Evolutionary conservation across 805 yeast genomes (phyloP).

Genomic region (Saccharomycodes ludwigii): DNA sequence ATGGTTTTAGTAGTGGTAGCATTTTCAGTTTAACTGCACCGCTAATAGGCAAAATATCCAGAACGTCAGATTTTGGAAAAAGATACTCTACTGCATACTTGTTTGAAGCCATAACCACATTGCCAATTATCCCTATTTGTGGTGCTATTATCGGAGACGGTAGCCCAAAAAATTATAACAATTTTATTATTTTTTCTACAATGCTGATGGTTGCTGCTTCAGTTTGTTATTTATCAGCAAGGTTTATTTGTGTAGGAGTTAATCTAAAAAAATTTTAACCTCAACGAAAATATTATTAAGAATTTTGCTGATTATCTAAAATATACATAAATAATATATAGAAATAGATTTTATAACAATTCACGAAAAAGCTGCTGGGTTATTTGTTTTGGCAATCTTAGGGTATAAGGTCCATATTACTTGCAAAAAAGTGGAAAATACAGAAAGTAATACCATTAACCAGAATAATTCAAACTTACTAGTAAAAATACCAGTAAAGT

Average conservation of each 20-base stretch:
- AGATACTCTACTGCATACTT: conserved; percentile 41
- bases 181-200: conserved; percentile 28
- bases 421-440: not conserved
- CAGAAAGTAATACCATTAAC: too few relatives aligned
- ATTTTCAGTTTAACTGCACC: conserved; percentile 40
- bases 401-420: conserved; percentile 2
- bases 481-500: conserved; percentile 37
- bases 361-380: too few relatives aligned
- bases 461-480: conserved; percentile 17
- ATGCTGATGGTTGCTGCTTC: conserved; percentile 20
- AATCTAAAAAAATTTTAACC: conserved; percentile 18
- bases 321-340: too few relatives aligned
- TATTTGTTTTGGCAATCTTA: not conserved
- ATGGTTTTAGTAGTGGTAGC: conserved; percentile 39
- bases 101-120: conserved; percentile 34
- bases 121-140: conserved; percentile 32
- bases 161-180: conserved; percentile 17
- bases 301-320: too few relatives aligned
- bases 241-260: conserved; percentile 28
- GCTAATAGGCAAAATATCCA: conserved; percentile 39
- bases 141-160: conserved; percentile 28
- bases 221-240: conserved; percentile 21
- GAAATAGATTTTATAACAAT: too few relatives aligned
- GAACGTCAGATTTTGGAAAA: conserved; percentile 35
- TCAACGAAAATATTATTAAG: too few relatives aligned